phyloP scores from a whole-genome alignment of 1,284 basidiomycete genomes.

The Peniophora sp. region DNA sequence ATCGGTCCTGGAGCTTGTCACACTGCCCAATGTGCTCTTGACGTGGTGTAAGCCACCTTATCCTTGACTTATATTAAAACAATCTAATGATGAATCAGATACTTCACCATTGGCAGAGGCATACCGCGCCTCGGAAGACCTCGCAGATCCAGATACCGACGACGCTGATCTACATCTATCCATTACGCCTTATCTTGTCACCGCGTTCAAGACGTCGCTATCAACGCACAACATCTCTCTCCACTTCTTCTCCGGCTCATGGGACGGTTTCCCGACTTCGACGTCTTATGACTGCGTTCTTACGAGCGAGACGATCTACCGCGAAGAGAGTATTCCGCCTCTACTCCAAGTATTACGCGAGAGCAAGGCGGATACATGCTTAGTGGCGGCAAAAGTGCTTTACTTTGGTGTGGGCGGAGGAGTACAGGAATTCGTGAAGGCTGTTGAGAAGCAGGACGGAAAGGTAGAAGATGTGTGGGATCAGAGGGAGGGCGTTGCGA shows the following conservation, averaged over 20 bases:
- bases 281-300: slow-evolving; percentile 63
- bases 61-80: not conserved
- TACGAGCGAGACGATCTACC: slow-evolving; percentile 92
- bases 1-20: slow-evolving; percentile 77
- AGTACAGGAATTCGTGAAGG: slow-evolving; percentile 62
- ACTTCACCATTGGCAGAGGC: slow-evolving; percentile 41
- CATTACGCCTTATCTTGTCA: slow-evolving; percentile 54
- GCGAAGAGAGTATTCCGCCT: slow-evolving; percentile 57
- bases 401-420: slow-evolving; percentile 98
- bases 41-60: slow-evolving; percentile 63
- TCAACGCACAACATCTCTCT: slow-evolving; percentile 46
- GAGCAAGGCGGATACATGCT: slow-evolving; percentile 32
- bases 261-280: slow-evolving; percentile 48
- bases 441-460: slow-evolving; percentile 36
- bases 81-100: slow-evolving; percentile 21
- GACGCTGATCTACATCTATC: slow-evolving; percentile 36
- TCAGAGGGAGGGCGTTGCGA: slow-evolving; percentile 53
- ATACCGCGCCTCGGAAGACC: slow-evolving; percentile 23
- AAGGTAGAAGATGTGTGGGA: slow-evolving; percentile 46
- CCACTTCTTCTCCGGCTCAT: slow-evolving; percentile 78
- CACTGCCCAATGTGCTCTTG: slow-evolving; percentile 84
- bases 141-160: slow-evolving; percentile 6
- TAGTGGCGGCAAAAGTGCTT: slow-evolving; percentile 84
- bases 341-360: slow-evolving; percentile 50
- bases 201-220: slow-evolving; percentile 60